A percentile compares a stretch with the other conserved stretches of the same genome.
Conservation (phyloP, 2,329 filamentous ascomycete species). For the Microdochium nivale region DNA sequence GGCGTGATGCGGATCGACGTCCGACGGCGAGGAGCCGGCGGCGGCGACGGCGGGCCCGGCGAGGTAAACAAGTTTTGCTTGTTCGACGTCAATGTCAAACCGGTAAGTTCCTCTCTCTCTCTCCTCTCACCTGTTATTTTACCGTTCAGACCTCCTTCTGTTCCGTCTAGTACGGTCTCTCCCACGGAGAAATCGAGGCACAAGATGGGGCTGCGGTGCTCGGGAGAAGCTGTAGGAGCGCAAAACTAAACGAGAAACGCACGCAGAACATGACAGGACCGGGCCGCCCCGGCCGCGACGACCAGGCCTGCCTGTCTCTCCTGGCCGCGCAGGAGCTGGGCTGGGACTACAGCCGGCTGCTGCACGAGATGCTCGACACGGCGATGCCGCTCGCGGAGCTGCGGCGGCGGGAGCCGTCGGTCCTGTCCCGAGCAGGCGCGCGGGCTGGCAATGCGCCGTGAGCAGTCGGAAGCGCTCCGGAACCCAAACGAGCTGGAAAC, state of each 20-base stretch:
- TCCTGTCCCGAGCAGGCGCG: background rate
- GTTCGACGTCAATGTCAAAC: slow-evolving; percentile 45
- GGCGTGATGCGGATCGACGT: slow-evolving; percentile 39
- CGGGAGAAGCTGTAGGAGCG: no score
- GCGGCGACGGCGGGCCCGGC: background rate
- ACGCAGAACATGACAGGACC: slow-evolving; percentile 26
- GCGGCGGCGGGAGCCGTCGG: background rate
- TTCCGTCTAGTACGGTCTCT: no score
- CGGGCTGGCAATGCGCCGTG: no score
- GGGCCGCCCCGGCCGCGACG: slow-evolving; percentile 34
- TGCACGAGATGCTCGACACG: background rate
- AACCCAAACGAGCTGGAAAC: no score
- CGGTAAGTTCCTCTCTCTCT: slow-evolving; percentile 21
- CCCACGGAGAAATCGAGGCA: no score
- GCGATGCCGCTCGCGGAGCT: background rate
- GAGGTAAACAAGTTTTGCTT: slow-evolving; percentile 30
- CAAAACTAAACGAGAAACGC: no score
- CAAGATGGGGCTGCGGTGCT: no score
- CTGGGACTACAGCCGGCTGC: slow-evolving; percentile 21
- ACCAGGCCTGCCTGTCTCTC: slow-evolving; percentile 39
- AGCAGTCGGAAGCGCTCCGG: no score
- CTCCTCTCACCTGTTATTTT: no score
- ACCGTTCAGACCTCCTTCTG: no score
- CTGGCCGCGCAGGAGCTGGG: slow-evolving; percentile 29
- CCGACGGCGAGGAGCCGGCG: slow-evolving; percentile 15